A percentile compares a stretch with the other conserved stretches of the same genome.
Evolutionary conservation across 2,329 filamentous ascomycete species (phyloP).

Genomic region (Alternaria sp.): DNA sequence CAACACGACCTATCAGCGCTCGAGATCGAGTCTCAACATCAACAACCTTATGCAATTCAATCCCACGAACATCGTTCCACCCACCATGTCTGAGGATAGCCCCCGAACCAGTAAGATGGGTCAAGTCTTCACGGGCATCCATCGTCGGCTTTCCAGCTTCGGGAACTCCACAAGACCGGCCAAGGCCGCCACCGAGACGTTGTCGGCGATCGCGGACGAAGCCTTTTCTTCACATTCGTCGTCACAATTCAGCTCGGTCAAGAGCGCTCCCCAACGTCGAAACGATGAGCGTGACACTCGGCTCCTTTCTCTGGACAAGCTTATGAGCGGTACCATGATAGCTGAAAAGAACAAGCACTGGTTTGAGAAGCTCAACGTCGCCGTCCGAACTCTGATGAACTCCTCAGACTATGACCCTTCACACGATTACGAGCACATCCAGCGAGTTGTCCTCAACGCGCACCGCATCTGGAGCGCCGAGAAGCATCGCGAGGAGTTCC

Average conservation of each 20-base stretch:
- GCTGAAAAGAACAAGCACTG: neutral
- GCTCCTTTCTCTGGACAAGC: neutral
- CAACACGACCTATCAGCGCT: neutral
- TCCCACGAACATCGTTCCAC: neutral
- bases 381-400: constrained; percentile 53
- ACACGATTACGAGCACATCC: constrained; percentile 84
- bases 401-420: constrained; percentile 81
- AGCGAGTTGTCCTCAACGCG: constrained; percentile 73
- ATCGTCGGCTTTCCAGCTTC: neutral
- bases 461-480: constrained; percentile 65
- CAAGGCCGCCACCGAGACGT: neutral
- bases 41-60: neutral
- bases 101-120: neutral
- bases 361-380: constrained; percentile 39
- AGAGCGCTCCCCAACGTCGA: neutral
- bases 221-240: neutral
- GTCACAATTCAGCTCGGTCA: neutral
- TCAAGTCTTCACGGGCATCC: neutral
- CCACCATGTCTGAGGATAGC: neutral
- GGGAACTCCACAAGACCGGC: neutral
- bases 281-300: constrained; percentile 2
- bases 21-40: neutral
- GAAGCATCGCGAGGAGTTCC: constrained; percentile 34
- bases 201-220: neutral
- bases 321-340: neutral